Base-by-base conservation (phyloP, 148 eudicot species). In the Salicornia ramosissima region DNA sequence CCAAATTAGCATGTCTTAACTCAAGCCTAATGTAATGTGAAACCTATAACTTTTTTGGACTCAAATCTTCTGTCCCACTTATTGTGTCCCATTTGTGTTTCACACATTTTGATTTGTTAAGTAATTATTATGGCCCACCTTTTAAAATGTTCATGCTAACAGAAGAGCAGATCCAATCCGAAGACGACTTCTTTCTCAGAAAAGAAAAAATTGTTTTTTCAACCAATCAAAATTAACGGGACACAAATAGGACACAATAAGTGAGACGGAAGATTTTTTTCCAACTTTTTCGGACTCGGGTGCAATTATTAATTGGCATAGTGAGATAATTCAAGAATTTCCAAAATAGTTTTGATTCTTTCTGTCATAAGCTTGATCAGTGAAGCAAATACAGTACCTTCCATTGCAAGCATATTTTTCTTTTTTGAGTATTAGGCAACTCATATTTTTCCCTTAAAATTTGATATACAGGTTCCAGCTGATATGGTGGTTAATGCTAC, bases 401-500 rank as follows among this genome's bases (percentile, higher is more conserved):
- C 46, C 30, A 51, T 54, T 16, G 18, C 72, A 70, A 39, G 3
- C 42, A 56, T 13, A 46, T 14, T 31, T 50, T 24, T 19, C 43
- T 33, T 1, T 33, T 1, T 29, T 62, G 60, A 53, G 1, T 36
- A 13, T 10, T 14, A 34, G 7, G 4, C 47, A 24, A 30, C 33
- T 33, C 8, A 3, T 36, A 3, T 46, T 24, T 22, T 31, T 29
- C 53, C 31, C 34, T 14, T 43, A 26, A 39, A 15, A 40, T 29
- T 25, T 51, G 43, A 50, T 68, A 51, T 68, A 64, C 80, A 94
- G 98, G 92, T 94, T 60, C 98, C 98, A 56, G 98, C 88, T 70
- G 98, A 94, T 70, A 94, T 94, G 97, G 98, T 94, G 25, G 98
- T 86, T 10, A 94, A 88, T 67, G 96, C 97, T 16, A 90, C 87